Base-by-base conservation (phyloP, 208 protist species). In the Trypanosoma rangeli region DNA sequence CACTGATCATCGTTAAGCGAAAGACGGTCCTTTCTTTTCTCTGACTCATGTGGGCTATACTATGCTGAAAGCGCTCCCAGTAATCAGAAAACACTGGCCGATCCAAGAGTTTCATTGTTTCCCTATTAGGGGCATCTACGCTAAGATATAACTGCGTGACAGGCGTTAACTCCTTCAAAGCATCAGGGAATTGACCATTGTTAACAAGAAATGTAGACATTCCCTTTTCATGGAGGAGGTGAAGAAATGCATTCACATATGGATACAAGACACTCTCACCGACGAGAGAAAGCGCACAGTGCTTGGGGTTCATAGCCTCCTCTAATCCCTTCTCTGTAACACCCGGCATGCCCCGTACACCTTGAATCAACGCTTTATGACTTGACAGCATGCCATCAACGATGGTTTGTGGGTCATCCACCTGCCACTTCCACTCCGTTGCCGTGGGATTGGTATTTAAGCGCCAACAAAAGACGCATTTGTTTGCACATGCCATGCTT, bases 241-340 rank as follows among this genome's bases (percentile, higher is more conserved):
- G 39, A 20, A 97, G 46, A 70, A 98, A 98, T 56, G 88, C 76
- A 80, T 98, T 98, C 67, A 98, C 94, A 59, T 97, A 82, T 1
- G 96, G 96, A 79, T 99, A 99, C 71, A 98, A 83, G 58, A 98
- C 97, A 42, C 95, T 93, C 79, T 98, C 96, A 15, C 96, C 97
- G 3, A 99, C 97, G 5, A 98, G 86, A 13, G 96, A 98, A 39
- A 98, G 83, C 2, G 97, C 97, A 82, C 95, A 98, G 78, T 99
- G 95, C 28, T 80, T 74, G 20, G 92, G 89, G 37, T 89, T 61
- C 62, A 96, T 78, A 0, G 90, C 95, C 76, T 98, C 92, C 44
- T 85, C 78, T 31, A 96, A 79, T 4, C 74, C 59, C 52, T 94
- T 78, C 28, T 75, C 79, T 52, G 85, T 93, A 24, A 98, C 92